Evolutionary conservation across 352 stramenopile species (phyloP).

Genomic region (Phytophthora macrochlamydospora): DNA sequence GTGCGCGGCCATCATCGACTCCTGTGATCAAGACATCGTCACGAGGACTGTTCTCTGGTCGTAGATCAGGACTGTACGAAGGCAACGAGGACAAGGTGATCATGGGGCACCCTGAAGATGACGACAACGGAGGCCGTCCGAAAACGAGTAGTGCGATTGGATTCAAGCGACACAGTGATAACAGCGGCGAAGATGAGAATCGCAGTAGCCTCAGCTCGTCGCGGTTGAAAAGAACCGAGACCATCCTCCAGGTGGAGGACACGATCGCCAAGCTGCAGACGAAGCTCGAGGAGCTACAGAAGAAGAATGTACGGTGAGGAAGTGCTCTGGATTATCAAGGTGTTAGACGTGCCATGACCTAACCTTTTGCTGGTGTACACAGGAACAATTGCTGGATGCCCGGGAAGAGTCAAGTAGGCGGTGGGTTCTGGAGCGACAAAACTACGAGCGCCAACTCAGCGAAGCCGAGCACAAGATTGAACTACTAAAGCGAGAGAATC

Average conservation of each 20-base stretch:
- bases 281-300: conserved; percentile 74
- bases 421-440: conserved; percentile 73
- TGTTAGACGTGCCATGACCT: not conserved
- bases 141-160: conserved; percentile 7
- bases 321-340: conserved; percentile 1
- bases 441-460: conserved; percentile 67
- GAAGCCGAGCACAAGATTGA: conserved; percentile 72
- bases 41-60: conserved; percentile 65
- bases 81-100: conserved; percentile 71
- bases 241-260: conserved; percentile 57
- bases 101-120: conserved; percentile 57
- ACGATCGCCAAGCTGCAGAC: conserved; percentile 54
- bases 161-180: conserved; percentile 11
- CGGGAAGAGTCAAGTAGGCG: conserved; percentile 67
- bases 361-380: conserved; percentile 3
- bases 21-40: conserved; percentile 46
- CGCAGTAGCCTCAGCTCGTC: conserved; percentile 13
- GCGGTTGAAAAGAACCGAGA: conserved; percentile 35
- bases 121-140: conserved; percentile 19
- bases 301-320: conserved; percentile 72
- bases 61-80: conserved; percentile 40
- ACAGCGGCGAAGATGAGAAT: conserved; percentile 13
- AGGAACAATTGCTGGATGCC: conserved; percentile 65
- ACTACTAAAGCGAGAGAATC: conserved; percentile 55
- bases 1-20: conserved; percentile 4